Percentiles rank a stretch among this genome's conserved stretches.
These are phyloP conservation scores for Cytospora piceicola DNA, from an alignment of 2,329 filamentous ascomycete species.

Conservation along the genomic window DNA sequence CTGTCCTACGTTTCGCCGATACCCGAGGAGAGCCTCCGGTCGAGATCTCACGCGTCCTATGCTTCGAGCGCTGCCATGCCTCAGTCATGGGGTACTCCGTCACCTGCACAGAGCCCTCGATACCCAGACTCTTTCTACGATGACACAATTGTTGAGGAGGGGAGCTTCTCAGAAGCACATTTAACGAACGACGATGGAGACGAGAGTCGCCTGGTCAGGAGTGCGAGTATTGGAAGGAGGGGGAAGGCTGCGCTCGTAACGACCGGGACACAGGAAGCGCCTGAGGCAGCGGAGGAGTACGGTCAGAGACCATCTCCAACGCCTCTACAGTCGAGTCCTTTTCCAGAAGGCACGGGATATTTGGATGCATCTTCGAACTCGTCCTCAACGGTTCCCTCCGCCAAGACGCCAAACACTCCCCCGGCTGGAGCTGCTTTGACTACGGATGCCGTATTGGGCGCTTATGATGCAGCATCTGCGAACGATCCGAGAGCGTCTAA, in stretches of 20 bases:
- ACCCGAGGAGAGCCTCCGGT: conserved; percentile 68
- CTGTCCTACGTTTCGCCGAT: conserved; percentile 74
- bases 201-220: conserved; percentile 62
- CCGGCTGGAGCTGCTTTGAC: conserved; percentile 39
- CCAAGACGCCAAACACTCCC: conserved; percentile 34
- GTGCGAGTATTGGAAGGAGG: conserved; percentile 64
- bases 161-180: conserved; percentile 28
- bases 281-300: conserved; percentile 36
- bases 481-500: conserved; percentile 44
- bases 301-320: conserved; percentile 42
- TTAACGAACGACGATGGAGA: conserved; percentile 50
- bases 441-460: conserved; percentile 53
- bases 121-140: conserved; percentile 56
- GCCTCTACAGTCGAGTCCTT: conserved; percentile 45
- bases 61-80: conserved; percentile 76
- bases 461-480: conserved; percentile 54
- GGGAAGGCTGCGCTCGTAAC: conserved; percentile 61
- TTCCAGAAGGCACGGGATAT: conserved; percentile 51
- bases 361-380: conserved; percentile 52
- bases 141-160: conserved; percentile 52
- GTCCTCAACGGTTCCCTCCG: conserved; percentile 46
- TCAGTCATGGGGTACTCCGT: conserved; percentile 63
- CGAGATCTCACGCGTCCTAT: conserved; percentile 64
- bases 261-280: conserved; percentile 29
- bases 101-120: conserved; percentile 49